Evolutionary conservation across 1,284 basidiomycete genomes (phyloP), one percentile per base, ranked within the genome.

Genomic region (Neolentinus lepideus): DNA sequence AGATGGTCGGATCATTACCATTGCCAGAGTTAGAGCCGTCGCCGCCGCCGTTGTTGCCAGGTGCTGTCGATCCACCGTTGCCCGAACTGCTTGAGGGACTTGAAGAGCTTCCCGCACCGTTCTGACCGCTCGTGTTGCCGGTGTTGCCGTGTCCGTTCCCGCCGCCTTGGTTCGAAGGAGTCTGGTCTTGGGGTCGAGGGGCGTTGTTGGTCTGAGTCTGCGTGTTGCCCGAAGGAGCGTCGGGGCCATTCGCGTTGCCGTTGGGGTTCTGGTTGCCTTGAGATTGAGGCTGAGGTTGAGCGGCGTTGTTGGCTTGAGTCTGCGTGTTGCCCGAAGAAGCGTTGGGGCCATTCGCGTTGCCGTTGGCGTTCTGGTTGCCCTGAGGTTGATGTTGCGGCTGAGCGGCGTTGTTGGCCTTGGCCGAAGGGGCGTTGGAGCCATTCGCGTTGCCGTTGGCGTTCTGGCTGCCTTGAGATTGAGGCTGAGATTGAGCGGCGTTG

Each of bases 91-190:
- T 43, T 6, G 38, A 43, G 6, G 38, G 38, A 43, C 38, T 43
- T 43, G 38, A 43, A 43, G 38, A 50, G 47, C 47, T 50, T 14
- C 10, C 47, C 47, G 47, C 22, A n/a, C 47, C 47, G 47, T 21
- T 50, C 24, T 50, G 22, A 29, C 47, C 47, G 24, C 8, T 29
- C 22, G 22, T 16, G 43, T 46, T 25, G 47, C 24, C 11, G 10
- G 21, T 25, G 47, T 50, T 50, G 47, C 14, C 8, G 22, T 8
- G 4, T 14, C 10, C 24, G 22, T 21, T 43, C n/a, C 4, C 38
- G 19, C 16, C 38, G 16, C 12, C 12, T 12, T 31, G 29, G 29
- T 31, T 31, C 29, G 29, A 31, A 4, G 29, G 29, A 31, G 29
- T 6, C 29, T 31, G 29, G 29, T 31, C 29, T 43, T 43, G 38